These are phyloP conservation scores for Vitis riparia DNA, from an alignment of 164 flowering plant genomes.

Conservation along the genomic window DNA sequence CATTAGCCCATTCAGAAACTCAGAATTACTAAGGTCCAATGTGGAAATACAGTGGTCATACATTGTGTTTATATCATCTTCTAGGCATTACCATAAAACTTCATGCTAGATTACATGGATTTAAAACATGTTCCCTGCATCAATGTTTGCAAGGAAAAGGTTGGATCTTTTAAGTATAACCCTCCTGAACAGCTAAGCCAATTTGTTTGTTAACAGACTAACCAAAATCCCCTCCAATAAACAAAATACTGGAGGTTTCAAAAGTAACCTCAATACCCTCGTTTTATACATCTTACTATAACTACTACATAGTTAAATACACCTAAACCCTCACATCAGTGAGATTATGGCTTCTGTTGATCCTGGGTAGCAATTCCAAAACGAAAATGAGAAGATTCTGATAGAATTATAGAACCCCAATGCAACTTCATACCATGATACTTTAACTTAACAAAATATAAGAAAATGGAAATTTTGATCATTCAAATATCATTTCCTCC, in stretches of 20 bases:
- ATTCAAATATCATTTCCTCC: constrained; percentile 43
- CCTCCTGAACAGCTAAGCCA: too few species aligned
- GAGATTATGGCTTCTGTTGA: not conserved
- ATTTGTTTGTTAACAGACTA: not conserved
- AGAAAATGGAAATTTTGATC: not conserved
- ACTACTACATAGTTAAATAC: not conserved
- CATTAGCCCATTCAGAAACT: too few species aligned
- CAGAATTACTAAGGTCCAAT: too few species aligned
- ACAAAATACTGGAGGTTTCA: not conserved
- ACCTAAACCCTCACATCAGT: not conserved
- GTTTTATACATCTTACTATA: not conserved
- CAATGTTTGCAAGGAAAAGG: too few species aligned
- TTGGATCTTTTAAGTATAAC: too few species aligned
- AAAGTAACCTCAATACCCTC: not conserved
- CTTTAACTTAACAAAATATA: not conserved
- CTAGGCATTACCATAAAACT: too few species aligned
- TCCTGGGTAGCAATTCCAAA: not conserved
- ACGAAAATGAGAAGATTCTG: not conserved
- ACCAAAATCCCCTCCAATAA: not conserved
- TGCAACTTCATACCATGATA: not conserved
- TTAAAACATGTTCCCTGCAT: not conserved
- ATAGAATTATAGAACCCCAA: not conserved
- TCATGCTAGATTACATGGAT: not conserved
- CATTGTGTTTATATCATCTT: not conserved
- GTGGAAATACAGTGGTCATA: too few species aligned